A percentile compares a stretch with the other conserved stretches of the same genome.
Conservation (phyloP, 768 basidiomycete genomes). For the Calocybe gangraenosa region DNA sequence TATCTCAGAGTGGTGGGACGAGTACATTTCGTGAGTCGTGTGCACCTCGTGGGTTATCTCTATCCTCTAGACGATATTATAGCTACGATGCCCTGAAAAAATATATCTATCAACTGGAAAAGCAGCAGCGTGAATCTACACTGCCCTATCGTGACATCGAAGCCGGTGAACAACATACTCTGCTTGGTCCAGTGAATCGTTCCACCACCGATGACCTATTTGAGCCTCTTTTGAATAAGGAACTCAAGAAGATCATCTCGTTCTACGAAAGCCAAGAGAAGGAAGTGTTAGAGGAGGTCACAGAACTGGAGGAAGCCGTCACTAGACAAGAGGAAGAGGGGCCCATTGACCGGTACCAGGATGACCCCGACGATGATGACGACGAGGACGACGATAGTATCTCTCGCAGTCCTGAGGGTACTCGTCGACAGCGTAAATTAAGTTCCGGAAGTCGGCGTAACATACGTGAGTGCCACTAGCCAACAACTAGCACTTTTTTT, state of each 20-base stretch:
- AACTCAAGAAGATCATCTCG: slow-evolving; percentile 70
- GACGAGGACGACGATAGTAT: slow-evolving; percentile 43
- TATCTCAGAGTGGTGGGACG: slow-evolving; percentile 89
- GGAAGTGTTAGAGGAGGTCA: slow-evolving; percentile 61
- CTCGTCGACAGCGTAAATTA: slow-evolving; percentile 31
- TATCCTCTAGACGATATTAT: neutral
- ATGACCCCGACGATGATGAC: slow-evolving; percentile 63
- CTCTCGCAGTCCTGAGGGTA: slow-evolving; percentile 30
- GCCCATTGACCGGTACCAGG: slow-evolving; percentile 48
- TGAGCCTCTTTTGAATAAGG: slow-evolving; percentile 70
- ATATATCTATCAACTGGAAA: slow-evolving; percentile 82
- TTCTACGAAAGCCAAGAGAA: slow-evolving; percentile 81
- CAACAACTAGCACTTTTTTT: neutral
- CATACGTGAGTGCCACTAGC: slow-evolving; percentile 12
- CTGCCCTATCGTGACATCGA: slow-evolving; percentile 52
- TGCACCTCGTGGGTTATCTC: neutral
- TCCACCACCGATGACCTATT: slow-evolving; percentile 58
- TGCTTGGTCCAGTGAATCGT: slow-evolving; percentile 39
- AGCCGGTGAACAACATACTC: slow-evolving; percentile 53
- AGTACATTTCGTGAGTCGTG: slow-evolving; percentile 75
- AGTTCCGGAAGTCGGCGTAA: slow-evolving; percentile 21
- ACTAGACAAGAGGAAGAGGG: slow-evolving; percentile 58
- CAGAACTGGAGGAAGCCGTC: slow-evolving; percentile 54
- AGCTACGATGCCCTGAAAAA: slow-evolving; percentile 89
- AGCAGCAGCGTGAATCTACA: slow-evolving; percentile 54